Evolutionary conservation across 2,329 filamentous ascomycete species (phyloP), one percentile per base, ranked within the genome.

Genomic region (Aspergillus terreus): DNA sequence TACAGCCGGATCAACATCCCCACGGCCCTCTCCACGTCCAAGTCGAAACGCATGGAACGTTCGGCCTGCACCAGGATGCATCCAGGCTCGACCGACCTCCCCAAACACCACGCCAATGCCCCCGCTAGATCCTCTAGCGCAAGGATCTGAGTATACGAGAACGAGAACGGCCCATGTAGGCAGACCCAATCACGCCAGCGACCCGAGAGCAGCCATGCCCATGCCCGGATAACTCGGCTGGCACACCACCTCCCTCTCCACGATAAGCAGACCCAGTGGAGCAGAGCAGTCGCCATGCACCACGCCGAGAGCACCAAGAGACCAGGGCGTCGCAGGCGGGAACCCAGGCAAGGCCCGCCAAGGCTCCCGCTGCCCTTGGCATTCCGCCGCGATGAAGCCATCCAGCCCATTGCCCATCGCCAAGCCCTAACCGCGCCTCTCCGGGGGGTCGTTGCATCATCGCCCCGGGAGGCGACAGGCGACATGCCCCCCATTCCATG

Each of bases 291-390:
- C 14, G 30, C 42, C 7, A n/a, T 38, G 35, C 15, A 38, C 15
- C 10, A 17, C 35, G 27, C 44, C 44, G 33, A 21, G 17, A 19
- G 5, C 25, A 50, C 49, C 46, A 54, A 46, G 38, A 49, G 49
- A 30, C 50, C 49, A 52, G 45, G 40, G 42, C 23, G 41, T 38
- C 40, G 27, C 15, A 47, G 50, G 57, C 48, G 50, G 50, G 47
- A 46, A 51, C 45, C 51, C 41, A 27, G 12, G 38, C 52, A 41
- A 51, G 45, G 47, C 33, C 30, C 12, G 57, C 58, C 59, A 60
- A 60, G 59, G n/a, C 51, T 57, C 58, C 54, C 52, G 49, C 56
- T 50, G 45, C 17, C 4, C 56, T 61, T 60, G 59, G 58, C 58
- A 46, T 53, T 59, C 58, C 58, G 58, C 56, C 49, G 51, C 54